Evolutionary conservation across 257 asterid genomes (phyloP), one percentile per base, ranked within the genome.

Genomic region (Solanum ossicruentum): DNA sequence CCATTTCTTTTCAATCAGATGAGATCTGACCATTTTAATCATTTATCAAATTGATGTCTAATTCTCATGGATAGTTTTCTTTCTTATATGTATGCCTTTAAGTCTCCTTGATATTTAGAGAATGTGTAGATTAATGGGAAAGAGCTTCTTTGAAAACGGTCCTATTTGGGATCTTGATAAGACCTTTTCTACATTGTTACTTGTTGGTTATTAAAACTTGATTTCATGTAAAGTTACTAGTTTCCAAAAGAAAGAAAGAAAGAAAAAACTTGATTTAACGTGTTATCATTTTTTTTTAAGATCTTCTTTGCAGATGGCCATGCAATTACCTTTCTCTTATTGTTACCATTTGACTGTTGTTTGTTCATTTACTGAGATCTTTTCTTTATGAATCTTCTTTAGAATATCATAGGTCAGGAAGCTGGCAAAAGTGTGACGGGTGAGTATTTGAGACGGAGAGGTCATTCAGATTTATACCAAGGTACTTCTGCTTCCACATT

Each of bases 381-480:
- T 78, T 73, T 17, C 43, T 28, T 66, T 84, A 55, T 70, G 23
- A 71, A 41, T 58, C 57, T 52, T 60, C 81, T 87, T 77, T 89
- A 96, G 99, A 93, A 96, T 85, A 95, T 96, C 75, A 85, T 96
- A 84, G 98, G 99, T 65, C 96, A 92, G 88, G 98, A 96, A 88
- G 92, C 92, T 88, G 97, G 93, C 84, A 91, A 85, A 89, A 78
- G 86, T 66, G 97, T 95, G 72, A 93, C 89, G 12, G 92, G 89
- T 80, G 96, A 95, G 88, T 96, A 96, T 91, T 73, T 96, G 86
- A 94, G 89, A 87, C 91, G 91, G 61, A 93, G 99, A 90, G 99
- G 99, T 84, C 91, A 92, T 88, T 84, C 90, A 32, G 88, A 73
- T 60, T 52, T 89, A 57, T 57, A 84, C 84, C 86, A 51, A 85